Evolutionary conservation across 2,329 filamentous ascomycete species (phyloP), one percentile per base, ranked within the genome.

Genomic region (Fusarium clavum): DNA sequence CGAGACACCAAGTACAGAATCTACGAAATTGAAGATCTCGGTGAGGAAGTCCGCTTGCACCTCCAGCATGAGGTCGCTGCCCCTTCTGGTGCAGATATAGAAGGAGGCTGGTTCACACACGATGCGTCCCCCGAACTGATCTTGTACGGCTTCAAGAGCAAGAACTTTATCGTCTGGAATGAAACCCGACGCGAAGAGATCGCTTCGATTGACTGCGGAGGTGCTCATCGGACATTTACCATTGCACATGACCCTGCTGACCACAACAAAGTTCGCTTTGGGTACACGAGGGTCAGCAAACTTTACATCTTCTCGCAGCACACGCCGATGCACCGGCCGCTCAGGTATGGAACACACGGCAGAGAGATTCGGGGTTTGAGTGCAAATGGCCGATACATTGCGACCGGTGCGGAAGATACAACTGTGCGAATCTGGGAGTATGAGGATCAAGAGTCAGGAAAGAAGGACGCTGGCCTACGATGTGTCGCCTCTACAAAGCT

Each of bases 81-180:
- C 2, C 90, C 92, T 0, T 89, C 97, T 45, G 92, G 92, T 1
- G 90, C 91, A 2, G 89, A 93, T 71, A 86, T 98, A 40, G 93
- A 97, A 78, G 90, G 90, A 1, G 86, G 91, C 0, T 91, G 88
- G 81, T 87, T 95, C 63, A 72, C 78, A 45, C 53, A 64, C 25
- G 74, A 75, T 40, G 61, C 73, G 2, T 78, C 78, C 1, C 78
- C 83, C 2, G 85, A 92, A 48, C 82, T 97, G 2, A 82, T 94
- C 29, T 82, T 97, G 14, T 92, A 91, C 77, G 95, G 95, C 5
- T 98, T 98, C 80, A 89, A 88, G 58, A 90, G 92, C 76, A 93
- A 90, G 67, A 84, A 89, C 48, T 97, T 98, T 76, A 83, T 97
- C 14, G 86, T 95, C 12, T 96, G 93, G 88, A 93, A 97, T 77